Base-by-base conservation (phyloP, 768 basidiomycete species). In the Neoboletus subvelutipes region DNA sequence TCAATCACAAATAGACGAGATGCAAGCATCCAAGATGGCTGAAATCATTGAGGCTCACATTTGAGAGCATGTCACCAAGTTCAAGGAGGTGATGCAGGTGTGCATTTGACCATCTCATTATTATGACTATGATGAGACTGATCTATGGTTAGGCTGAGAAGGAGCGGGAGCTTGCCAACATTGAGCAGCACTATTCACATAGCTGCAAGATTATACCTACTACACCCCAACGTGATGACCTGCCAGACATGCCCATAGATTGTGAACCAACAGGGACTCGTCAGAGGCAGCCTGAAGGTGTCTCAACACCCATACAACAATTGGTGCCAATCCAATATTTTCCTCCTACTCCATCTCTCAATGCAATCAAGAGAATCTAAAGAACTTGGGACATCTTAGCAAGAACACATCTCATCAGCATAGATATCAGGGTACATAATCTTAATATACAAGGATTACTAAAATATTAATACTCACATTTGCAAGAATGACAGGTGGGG, bases 131-230 rank as follows among this genome's bases (percentile, higher is more conserved):
- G 8, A 15, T 12, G 24, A 43, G 22, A 4, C 42, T 43, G 42
- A 26, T 43, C 24, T 3, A 4, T 7, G 10, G n/a, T 17, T 43
- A 43, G 42, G 42, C 42, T 4, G 7, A 42, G 40, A 59, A 59
- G 40, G 45, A 47, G 31, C 15, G 24, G 29, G 54, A 59, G n/a
- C 58, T 59, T 7, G 33, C 55, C 24, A 59, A 52, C 39, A 59
- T 59, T 12, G 49, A 59, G 55, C 58, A 59, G 24, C 12, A 15
- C 1, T 56, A 41, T 52, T 39, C 39, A 17, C 24, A 11, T 26
- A 42, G 41, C 20, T 5, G 5, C n/a, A 42, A 22, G 1, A 22
- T 5, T 10, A 15, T 4, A 40, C n/a, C 39, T 40, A 40, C 3
- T 8, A 20, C 17, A 9, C 40, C 40, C 8, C 40, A 40, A 40